Evolutionary conservation across 768 basidiomycete genomes (phyloP), one percentile per base, ranked within the genome.

Genomic region (Termitomyces sp.): DNA sequence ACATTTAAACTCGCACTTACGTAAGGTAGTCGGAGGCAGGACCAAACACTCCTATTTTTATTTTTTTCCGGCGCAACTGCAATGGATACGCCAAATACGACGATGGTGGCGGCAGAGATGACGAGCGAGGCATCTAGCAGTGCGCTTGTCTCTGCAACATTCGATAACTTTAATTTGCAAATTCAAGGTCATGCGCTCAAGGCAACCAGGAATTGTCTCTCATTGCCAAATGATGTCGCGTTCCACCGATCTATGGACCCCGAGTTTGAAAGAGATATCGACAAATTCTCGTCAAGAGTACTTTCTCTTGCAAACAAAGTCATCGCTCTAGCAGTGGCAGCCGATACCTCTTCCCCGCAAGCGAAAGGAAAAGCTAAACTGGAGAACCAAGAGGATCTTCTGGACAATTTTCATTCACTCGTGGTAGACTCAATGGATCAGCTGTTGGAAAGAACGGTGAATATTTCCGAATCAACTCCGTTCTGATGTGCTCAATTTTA

Each of bases 201-300:
- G 48, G 78, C 87, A 8, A 91, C 89, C 3, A 79, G 84, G 55
- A 74, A 79, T 52, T 82, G 89, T 0, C 82, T 82, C 1, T 74
- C 75, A 1, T 75, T 93, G 3, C 88, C 93, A 3, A 62, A 76
- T 14, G 95, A 98, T 74, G 77, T 98, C 58, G 74, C 79, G n/a
- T 98, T 95, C 71, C 92, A 97, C 72, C 88, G 92, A 26, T 91
- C 95, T 2, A 83, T 98, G 62, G 89, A 95, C 70, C 72, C 82
- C 4, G 76, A 73, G 2, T 79, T 97, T 56, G 88, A 87, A 2
- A 76, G 77, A 56, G 82, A 86, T 44, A 72, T 97, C 38, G 95
- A 98, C 66, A 71, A 67, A 4, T 81, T 90, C 57, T 88, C 91
- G 0, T 72, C 79, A 16, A 79, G 84, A 33, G 79, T 95, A 2